Conservation (phyloP, 805 yeast genomes). For the Kuraishia borneana region DNA sequence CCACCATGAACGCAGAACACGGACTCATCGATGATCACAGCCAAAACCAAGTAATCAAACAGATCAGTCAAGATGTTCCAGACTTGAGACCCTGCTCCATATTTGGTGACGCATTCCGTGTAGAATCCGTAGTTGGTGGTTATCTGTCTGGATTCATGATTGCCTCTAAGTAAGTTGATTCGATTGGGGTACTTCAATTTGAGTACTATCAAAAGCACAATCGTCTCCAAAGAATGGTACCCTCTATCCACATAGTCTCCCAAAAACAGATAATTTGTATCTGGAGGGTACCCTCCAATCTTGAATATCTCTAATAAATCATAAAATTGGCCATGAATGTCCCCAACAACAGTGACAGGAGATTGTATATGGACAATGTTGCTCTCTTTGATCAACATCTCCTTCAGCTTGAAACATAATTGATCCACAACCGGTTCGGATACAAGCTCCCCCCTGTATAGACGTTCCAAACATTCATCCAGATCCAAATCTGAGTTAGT, state of each 20-base stretch:
- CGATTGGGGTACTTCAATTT: conserved; percentile 84
- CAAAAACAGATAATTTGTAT: conserved; percentile 82
- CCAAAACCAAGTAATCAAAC: conserved; percentile 81
- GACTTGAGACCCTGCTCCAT: conserved; percentile 60
- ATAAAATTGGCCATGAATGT: conserved; percentile 95
- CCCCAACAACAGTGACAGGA: conserved; percentile 95
- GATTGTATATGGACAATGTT: conserved; percentile 76
- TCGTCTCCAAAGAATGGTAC: conserved; percentile 86
- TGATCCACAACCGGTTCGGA: conserved; percentile 65
- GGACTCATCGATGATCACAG: conserved; percentile 82
- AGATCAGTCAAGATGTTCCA: conserved; percentile 89
- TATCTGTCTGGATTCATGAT: conserved; percentile 93
- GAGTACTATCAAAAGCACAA: conserved; percentile 67
- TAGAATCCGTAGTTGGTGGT: conserved; percentile 97
- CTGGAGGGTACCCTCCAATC: conserved; percentile 89
- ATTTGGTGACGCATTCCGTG: conserved; percentile 85
- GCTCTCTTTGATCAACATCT: conserved; percentile 66
- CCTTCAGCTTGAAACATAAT: conserved; percentile 73
- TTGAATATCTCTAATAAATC: conserved; percentile 86
- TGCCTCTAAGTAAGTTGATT: conserved; percentile 78
- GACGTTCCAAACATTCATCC: conserved; percentile 59
- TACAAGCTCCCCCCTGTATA: conserved; percentile 52
- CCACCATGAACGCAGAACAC: conserved; percentile 98
- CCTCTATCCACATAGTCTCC: conserved; percentile 98
- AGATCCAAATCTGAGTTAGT: conserved; percentile 46